A percentile compares a stretch with the other conserved stretches of the same genome.
phyloP scores from a whole-genome alignment of 2,329 filamentous ascomycete genomes.

The Hypoxylon sp. region DNA sequence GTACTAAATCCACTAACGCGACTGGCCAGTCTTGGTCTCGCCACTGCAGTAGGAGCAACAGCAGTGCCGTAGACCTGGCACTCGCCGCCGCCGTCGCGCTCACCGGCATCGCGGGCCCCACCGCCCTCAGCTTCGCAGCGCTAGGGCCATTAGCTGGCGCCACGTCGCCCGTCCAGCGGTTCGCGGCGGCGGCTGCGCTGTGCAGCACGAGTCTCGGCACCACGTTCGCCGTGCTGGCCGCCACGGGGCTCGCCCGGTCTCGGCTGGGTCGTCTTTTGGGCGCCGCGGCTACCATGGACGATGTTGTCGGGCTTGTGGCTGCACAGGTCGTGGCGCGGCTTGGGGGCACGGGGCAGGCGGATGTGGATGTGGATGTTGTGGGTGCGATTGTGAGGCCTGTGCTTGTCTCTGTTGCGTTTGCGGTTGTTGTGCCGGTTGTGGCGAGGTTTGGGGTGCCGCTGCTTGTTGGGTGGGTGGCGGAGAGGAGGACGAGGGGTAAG shows the following conservation, averaged over 20 bases:
- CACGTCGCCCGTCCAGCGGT: constrained; percentile 65
- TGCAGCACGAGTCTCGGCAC: constrained; percentile 49
- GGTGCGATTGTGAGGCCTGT: constrained; percentile 54
- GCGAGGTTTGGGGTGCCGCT: constrained; percentile 54
- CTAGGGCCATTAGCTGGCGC: constrained; percentile 58
- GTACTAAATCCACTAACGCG: no score
- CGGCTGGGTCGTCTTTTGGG: constrained; percentile 69
- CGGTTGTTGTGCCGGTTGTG: constrained; percentile 58
- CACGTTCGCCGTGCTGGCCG: constrained; percentile 62
- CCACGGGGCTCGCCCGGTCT: constrained; percentile 53
- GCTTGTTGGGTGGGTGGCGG: background rate
- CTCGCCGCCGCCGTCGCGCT: constrained; percentile 69
- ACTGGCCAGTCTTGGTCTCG: no score
- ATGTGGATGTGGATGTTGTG: constrained; percentile 24
- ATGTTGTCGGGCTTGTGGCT: constrained; percentile 80
- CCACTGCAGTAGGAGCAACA: no score
- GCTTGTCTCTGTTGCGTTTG: constrained; percentile 60
- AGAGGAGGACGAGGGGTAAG: background rate
- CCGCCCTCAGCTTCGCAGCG: constrained; percentile 68
- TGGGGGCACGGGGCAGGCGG: constrained; percentile 46
- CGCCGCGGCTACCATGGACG: constrained; percentile 82
- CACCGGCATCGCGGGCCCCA: constrained; percentile 70
- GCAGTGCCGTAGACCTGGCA: no score
- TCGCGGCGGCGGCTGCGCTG: constrained; percentile 45
- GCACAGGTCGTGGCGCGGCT: constrained; percentile 77